Percentiles rank a stretch among this genome's conserved stretches.
Conservation (phyloP, 805 yeast species). For the Ogataea pini region DNA sequence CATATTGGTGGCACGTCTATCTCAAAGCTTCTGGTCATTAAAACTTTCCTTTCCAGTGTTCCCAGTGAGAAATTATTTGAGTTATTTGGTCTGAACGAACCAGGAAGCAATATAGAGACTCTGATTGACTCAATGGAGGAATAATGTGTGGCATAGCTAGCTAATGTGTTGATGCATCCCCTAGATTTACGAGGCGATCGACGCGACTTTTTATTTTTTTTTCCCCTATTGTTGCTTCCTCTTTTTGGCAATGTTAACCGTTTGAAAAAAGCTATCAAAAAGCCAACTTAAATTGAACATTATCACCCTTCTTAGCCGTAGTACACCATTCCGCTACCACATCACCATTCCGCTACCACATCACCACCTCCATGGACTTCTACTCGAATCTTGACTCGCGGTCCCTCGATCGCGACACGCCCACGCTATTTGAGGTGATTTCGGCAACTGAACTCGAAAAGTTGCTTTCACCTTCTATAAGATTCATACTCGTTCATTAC, state of each 20-base stretch:
- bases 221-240: neutral
- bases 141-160: too few species aligned
- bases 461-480: constrained; percentile 76
- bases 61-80: too few species aligned
- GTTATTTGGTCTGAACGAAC: too few species aligned
- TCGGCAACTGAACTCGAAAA: constrained; percentile 79
- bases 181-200: too few species aligned
- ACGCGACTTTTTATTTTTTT: neutral
- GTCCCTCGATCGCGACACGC: constrained; percentile 69
- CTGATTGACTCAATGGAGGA: too few species aligned
- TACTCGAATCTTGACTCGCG: constrained; percentile 78
- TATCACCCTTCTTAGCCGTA: neutral
- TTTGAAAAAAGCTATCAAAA: neutral
- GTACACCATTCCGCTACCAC: too few species aligned
- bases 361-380: constrained; percentile 60
- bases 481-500: constrained; percentile 79
- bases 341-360: constrained; percentile 5
- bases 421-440: constrained; percentile 85
- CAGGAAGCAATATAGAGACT: too few species aligned
- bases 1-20: too few species aligned
- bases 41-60: too few species aligned
- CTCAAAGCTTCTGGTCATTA: too few species aligned
- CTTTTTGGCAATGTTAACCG: neutral
- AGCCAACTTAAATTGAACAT: too few species aligned
- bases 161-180: too few species aligned